phyloP scores from a whole-genome alignment of 164 flowering plant species.

The Santalum album region DNA sequence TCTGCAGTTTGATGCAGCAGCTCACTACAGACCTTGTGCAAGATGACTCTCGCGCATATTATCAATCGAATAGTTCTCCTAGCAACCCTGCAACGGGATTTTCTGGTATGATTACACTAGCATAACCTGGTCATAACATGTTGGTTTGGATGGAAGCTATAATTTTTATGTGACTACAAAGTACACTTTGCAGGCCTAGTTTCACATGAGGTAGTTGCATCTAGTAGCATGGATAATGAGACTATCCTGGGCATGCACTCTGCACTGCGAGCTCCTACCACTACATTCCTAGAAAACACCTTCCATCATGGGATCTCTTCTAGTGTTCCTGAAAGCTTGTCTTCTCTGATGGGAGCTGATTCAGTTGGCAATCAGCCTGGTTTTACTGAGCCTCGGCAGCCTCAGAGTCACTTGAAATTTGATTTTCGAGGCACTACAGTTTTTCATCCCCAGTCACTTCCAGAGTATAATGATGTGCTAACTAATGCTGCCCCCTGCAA shows the following conservation, averaged over 20 bases:
- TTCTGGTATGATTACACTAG: conserved; percentile 14
- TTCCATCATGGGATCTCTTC: conserved; percentile 4
- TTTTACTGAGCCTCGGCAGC: neutral
- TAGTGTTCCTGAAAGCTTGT: neutral
- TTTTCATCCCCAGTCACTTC: neutral
- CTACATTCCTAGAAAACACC: neutral
- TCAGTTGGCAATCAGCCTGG: neutral
- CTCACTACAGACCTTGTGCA: neutral
- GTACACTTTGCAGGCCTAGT: neutral
- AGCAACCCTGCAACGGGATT: conserved; percentile 3
- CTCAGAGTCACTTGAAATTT: neutral
- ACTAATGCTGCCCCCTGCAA: neutral
- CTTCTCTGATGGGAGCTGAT: neutral
- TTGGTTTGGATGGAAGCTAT: neutral
- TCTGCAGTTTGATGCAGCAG: conserved; percentile 6
- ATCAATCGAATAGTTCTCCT: neutral
- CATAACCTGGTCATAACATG: neutral
- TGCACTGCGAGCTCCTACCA: neutral
- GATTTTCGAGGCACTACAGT: neutral
- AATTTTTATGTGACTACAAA: conserved; percentile 3
- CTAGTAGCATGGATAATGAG: neutral
- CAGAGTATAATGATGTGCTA: neutral
- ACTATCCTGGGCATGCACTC: neutral
- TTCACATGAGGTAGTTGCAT: neutral
- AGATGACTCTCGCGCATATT: neutral